These are phyloP conservation scores for Phytophthora sp. DNA, from an alignment of 352 stramenopile genomes.

Conservation along the genomic window DNA sequence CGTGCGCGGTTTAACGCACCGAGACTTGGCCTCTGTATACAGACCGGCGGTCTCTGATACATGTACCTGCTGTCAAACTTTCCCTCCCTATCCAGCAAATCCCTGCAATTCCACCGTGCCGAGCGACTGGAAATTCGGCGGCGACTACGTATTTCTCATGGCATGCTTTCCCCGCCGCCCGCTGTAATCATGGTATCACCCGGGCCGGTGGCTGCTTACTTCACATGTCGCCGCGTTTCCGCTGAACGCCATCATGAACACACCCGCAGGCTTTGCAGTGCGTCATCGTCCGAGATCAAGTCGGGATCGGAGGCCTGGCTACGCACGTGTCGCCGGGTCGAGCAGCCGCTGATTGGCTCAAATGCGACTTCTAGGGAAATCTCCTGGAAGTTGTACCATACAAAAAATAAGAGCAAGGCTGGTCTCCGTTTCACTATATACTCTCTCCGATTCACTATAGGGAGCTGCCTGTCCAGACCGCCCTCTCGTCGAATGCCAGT, in stretches of 20 bases:
- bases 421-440: constrained; percentile 26
- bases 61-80: constrained; percentile 6
- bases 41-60: too few relatives aligned
- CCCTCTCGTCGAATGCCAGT: too few relatives aligned
- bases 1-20: too few relatives aligned
- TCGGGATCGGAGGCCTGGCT: constrained; percentile 16
- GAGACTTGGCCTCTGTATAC: constrained; percentile 1
- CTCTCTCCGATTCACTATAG: too few relatives aligned
- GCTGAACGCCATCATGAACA: not conserved
- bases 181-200: constrained; percentile 9
- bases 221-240: constrained; percentile 18
- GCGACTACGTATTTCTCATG: not conserved
- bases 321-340: constrained; percentile 6
- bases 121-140: constrained; percentile 31
- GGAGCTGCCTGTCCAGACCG: constrained; percentile 13
- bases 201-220: constrained; percentile 4
- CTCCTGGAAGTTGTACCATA: constrained; percentile 29
- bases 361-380: constrained; percentile 5
- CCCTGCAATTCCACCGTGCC: not conserved
- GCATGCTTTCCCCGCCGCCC: too few relatives aligned
- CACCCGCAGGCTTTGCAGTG: constrained; percentile 10
- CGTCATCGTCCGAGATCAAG: constrained; percentile 14
- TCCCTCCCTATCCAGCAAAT: constrained; percentile 1
- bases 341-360: constrained; percentile 13
- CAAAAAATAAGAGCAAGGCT: constrained; percentile 27